Conservation (phyloP, 495 filamentous ascomycete species). For the Physcia stellaris region DNA sequence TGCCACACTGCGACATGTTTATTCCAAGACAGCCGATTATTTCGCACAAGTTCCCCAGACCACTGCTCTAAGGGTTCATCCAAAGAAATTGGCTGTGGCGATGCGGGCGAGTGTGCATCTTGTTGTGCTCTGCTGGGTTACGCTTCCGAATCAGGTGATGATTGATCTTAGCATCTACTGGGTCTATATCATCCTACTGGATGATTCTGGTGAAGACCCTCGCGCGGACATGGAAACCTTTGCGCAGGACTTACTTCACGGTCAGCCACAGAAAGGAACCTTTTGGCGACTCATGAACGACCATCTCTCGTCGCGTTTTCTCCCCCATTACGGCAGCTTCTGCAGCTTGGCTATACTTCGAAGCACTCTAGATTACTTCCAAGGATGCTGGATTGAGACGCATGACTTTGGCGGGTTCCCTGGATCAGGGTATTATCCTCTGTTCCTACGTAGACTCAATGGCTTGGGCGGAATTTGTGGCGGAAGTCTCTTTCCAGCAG, state of each 20-base stretch:
- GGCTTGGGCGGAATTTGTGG: neutral
- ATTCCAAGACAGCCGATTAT: neutral
- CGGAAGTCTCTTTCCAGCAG: neutral
- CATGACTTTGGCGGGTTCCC: no score
- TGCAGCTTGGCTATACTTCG: no score
- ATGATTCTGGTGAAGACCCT: neutral
- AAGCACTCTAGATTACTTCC: no score
- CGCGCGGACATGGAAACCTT: neutral
- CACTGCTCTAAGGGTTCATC: neutral
- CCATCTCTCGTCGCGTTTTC: neutral
- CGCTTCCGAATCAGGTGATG: neutral
- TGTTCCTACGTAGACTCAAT: neutral
- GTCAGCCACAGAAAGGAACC: neutral
- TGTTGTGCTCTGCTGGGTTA: neutral
- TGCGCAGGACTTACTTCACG: neutral
- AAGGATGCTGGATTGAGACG: no score
- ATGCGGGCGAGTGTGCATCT: neutral
- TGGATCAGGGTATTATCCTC: neutral
- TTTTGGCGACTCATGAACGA: constrained; percentile 4
- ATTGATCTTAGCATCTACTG: constrained; percentile 1
- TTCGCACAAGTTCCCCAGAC: neutral
- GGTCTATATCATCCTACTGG: neutral
- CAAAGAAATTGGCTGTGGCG: neutral
- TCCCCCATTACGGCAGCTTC: neutral
- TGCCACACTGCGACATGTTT: no score